Conservation (phyloP, 805 yeast genomes). For the Candida chilensis region DNA sequence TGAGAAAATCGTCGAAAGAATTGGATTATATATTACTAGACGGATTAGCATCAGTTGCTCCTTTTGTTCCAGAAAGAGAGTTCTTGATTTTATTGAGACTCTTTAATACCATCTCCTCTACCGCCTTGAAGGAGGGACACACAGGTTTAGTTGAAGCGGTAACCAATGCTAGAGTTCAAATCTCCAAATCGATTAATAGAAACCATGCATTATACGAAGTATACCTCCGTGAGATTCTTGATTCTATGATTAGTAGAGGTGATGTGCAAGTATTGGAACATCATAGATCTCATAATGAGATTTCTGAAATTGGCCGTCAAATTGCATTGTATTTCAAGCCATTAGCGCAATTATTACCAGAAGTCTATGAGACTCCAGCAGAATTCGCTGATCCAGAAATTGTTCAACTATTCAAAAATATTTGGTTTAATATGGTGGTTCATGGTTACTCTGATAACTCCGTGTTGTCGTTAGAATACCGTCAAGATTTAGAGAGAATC, state of each 20-base stretch:
- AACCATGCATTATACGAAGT: conserved; percentile 39
- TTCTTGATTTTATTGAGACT: conserved; percentile 53
- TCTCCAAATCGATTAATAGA: conserved; percentile 32
- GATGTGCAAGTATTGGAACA: conserved; percentile 70
- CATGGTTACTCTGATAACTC: conserved; percentile 77
- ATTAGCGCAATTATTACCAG: conserved; percentile 67
- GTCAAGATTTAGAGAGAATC: conserved; percentile 47
- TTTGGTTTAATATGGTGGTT: conserved; percentile 90
- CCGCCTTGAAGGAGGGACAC: conserved; percentile 34
- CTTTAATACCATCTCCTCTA: conserved; percentile 38
- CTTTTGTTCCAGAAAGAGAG: conserved; percentile 54
- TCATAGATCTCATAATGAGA: conserved; percentile 70
- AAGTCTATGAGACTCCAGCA: conserved; percentile 35
- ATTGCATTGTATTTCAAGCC: conserved; percentile 61
- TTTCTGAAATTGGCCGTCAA: conserved; percentile 60
- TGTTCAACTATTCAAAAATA: conserved; percentile 63
- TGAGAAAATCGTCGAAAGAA: conserved; percentile 36
- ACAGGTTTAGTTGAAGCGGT: conserved; percentile 26
- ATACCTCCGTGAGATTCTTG: conserved; percentile 60
- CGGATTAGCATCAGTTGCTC: conserved; percentile 58
- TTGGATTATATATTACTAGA: conserved; percentile 47
- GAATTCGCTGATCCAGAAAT: conserved; percentile 35
- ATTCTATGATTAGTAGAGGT: conserved; percentile 64
- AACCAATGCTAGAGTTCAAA: conserved; percentile 36
- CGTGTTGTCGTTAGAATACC: conserved; percentile 36